Conservation (phyloP, 2,329 filamentous ascomycete species). For the Penicillium sp. region DNA sequence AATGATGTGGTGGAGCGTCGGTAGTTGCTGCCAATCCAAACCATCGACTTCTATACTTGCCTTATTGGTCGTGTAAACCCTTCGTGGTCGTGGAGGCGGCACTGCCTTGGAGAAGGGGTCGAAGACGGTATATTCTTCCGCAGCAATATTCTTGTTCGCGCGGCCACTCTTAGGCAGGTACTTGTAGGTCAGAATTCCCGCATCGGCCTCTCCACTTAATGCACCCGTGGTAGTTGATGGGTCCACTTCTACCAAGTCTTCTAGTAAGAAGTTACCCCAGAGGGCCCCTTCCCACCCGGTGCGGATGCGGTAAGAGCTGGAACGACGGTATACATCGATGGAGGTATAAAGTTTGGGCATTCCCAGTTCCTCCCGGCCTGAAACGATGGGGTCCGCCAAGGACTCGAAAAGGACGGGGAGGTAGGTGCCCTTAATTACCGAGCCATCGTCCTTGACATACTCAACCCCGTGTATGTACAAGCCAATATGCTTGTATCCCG, state of each 20-base stretch:
- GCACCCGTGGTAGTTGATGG: slow-evolving; percentile 18
- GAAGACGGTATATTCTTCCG: slow-evolving; percentile 54
- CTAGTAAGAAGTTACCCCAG: slow-evolving; percentile 39
- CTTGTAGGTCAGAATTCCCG: slow-evolving; percentile 54
- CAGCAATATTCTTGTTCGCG: slow-evolving; percentile 47
- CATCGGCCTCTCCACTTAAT: slow-evolving; percentile 33
- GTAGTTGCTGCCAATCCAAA: slow-evolving; percentile 53
- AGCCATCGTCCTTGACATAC: slow-evolving; percentile 51
- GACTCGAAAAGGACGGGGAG: slow-evolving; percentile 59
- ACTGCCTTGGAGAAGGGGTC: slow-evolving; percentile 33
- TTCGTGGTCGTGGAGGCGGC: slow-evolving; percentile 20
- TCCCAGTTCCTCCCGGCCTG: slow-evolving; percentile 59
- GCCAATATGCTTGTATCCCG: slow-evolving; percentile 57
- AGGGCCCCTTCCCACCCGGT: slow-evolving; percentile 45
- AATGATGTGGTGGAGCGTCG: slow-evolving; percentile 40
- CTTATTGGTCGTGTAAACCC: slow-evolving; percentile 26
- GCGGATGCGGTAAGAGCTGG: slow-evolving; percentile 37
- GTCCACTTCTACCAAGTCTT: slow-evolving; percentile 32
- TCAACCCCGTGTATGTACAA: slow-evolving; percentile 62
- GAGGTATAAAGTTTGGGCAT: slow-evolving; percentile 59
- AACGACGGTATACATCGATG: slow-evolving; percentile 44
- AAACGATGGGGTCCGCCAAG: slow-evolving; percentile 58
- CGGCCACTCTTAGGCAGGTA: slow-evolving; percentile 57
- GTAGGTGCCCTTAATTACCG: slow-evolving; percentile 51
- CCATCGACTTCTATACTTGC: slow-evolving; percentile 49